phyloP scores from a whole-genome alignment of 176 grass and related monocot genomes.

The Thinopyrum elongatum region DNA sequence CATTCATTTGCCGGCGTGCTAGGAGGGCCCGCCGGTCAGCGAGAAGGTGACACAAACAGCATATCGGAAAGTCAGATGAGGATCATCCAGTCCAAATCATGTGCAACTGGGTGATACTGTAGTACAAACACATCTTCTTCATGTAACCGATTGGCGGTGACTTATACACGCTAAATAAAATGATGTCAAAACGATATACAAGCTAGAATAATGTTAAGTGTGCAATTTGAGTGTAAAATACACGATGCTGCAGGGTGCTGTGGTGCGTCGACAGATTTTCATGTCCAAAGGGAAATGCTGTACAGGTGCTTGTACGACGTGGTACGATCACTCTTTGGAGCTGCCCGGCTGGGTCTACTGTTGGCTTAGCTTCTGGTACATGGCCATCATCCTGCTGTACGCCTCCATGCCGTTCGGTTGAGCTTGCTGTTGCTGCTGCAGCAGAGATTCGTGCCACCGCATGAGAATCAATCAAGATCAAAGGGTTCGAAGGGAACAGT shows the following conservation, averaged over 20 bases:
- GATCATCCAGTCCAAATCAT: background rate
- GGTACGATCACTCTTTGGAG: constrained; percentile 33
- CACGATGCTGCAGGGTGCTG: background rate
- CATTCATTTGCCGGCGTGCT: background rate
- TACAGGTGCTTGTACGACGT: background rate
- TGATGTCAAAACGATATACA: background rate
- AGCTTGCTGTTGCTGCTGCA: constrained; percentile 35
- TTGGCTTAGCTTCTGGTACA: constrained; percentile 61
- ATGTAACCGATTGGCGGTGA: background rate
- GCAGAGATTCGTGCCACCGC: background rate
- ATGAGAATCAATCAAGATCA: background rate
- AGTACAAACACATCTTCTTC: background rate
- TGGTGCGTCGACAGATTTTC: background rate
- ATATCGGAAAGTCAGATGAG: background rate
- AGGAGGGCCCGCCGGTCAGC: background rate
- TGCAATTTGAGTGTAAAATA: background rate
- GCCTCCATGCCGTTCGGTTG: constrained; percentile 60
- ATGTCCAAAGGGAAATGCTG: background rate
- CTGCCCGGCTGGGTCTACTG: constrained; percentile 31
- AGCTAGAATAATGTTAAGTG: background rate
- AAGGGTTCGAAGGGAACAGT: background rate
- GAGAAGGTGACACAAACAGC: background rate
- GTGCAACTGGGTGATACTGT: background rate
- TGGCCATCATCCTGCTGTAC: constrained; percentile 60
- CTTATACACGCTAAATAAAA: background rate